Base-by-base conservation (phyloP, 768 basidiomycete species). In the Gyrodon lividus region DNA sequence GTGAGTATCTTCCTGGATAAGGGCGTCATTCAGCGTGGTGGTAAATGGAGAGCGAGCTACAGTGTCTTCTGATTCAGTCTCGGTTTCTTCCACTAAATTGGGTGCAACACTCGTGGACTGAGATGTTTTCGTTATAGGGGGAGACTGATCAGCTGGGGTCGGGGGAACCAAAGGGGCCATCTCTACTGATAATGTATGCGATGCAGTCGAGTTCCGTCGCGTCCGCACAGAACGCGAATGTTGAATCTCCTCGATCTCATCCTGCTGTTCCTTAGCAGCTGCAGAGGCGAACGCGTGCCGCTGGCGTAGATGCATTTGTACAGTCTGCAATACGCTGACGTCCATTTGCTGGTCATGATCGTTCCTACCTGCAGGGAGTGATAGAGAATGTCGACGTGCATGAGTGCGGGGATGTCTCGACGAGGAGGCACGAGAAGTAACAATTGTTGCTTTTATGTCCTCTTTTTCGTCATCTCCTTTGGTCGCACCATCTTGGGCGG, bases 281-380 rank as follows among this genome's bases (percentile, higher is more conserved):
- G 57, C 14, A n/a, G 58, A 51, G 17, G 76, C 71, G 48, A 87
- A 83, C 0, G 79, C 74, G 58, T 87, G 88, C 1, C 74, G 75
- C 10, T 81, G 75, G 10, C 83, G 79, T 10, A 82, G 76, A 57
- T 87, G 84, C 7, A 81, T 69, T 55, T 86, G 82, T 5, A 89
- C 80, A 1, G 80, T 78, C 54, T 81, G 75, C 35, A 90, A 63
- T 10, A 89, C 83, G 26, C 82, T 75, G 0, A 70, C 40, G 62
- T 76, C 63, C 66, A 77, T 42, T 56, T 72, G 41, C 56, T 51
- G 70, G 6, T 59, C 59, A 9, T 54, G 55, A 44, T 79, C 77
- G n/a, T 44, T 62, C 24, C 72, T 70, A 28, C 70, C 77, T 7
- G 68, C 57, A 6, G 76, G 71, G 51, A 81, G 64, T 1, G 83